Evolutionary conservation across 768 basidiomycete species (phyloP).

Genomic region (Podaxis pistillaris): DNA sequence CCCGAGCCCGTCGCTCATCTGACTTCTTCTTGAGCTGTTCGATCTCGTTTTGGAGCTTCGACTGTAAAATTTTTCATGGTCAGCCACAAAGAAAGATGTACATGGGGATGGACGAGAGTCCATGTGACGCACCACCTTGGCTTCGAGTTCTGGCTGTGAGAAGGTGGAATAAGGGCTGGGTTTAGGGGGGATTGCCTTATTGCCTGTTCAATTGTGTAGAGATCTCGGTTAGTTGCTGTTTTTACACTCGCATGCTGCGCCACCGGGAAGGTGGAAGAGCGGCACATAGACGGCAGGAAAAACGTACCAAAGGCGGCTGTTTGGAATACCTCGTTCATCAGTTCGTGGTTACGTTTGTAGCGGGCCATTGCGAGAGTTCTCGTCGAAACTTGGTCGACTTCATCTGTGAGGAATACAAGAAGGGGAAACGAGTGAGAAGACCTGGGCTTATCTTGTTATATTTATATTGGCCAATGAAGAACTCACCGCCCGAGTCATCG

Average conservation of each 20-base stretch:
- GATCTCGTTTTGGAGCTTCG: conserved; percentile 58
- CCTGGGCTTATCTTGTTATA: not conserved
- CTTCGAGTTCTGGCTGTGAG: conserved; percentile 53
- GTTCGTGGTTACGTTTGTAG: conserved; percentile 78
- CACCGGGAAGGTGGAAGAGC: not conserved
- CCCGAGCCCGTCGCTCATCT: conserved; percentile 38
- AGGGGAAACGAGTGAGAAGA: not conserved
- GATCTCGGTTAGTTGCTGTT: not conserved
- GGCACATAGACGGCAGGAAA: not conserved
- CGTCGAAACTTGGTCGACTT: conserved; percentile 69
- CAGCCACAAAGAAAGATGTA: conserved; percentile 2
- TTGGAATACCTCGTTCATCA: conserved; percentile 81
- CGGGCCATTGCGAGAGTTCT: conserved; percentile 68
- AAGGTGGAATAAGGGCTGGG: conserved; percentile 60
- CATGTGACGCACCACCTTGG: conserved; percentile 45
- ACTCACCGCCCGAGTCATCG: conserved; percentile 66
- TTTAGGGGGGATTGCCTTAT: conserved; percentile 38
- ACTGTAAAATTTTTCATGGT: conserved; percentile 31
- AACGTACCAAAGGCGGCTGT: conserved; percentile 63
- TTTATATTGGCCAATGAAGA: not conserved
- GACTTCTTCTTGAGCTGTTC: conserved; percentile 50
- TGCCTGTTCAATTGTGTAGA: conserved; percentile 30
- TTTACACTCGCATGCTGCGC: not conserved
- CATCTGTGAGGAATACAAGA: conserved; percentile 37
- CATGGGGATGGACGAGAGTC: not conserved